Base-by-base conservation (phyloP, 768 basidiomycete genomes). In the Neoboletus magnificus region DNA sequence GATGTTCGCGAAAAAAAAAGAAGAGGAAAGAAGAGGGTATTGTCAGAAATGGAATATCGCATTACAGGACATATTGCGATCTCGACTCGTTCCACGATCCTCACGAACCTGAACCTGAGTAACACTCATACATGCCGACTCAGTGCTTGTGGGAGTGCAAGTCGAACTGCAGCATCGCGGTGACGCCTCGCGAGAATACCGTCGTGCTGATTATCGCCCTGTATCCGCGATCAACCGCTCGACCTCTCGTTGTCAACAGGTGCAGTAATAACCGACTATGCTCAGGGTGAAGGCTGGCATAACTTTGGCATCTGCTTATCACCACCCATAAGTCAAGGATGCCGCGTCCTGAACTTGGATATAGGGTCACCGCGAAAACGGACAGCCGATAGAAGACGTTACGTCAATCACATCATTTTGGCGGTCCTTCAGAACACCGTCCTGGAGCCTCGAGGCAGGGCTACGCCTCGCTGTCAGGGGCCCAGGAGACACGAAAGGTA, bases 401-500 rank as follows among this genome's bases (percentile, higher is more conserved):
- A 60, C 58, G 58, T 60, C 60, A 57, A 49, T 50, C 39, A 29
- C 2, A 15, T 25, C 44, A 33, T 15, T 13, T 18, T 30, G 16
- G 30, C 37, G 29, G 30, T 32, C 25, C 27, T 37, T 20, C 41
- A 29, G 55, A 23, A 37, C 40, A 37, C 47, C 59, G 16, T 49
- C 46, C 59, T 61, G 46, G 35, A 25, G 40, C 58, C 58, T 61
- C 59, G 59, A 60, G 59, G 58, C 58, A 57, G 44, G 47, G 32
- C 20, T 56, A 55, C 35, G 43, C 42, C 54, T 55, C 35, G 27
- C 32, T 37, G 50, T 43, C 54, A 60, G 58, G 48, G 50, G 57
- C 48, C 54, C 54, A 22, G 30, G 33, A 55, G 22, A n/a, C 20
- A 40, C 4, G 53, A 55, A 56, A 27, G 30, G 41, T 46, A 40